Evolutionary conservation across 148 eudicot genomes (phyloP), one percentile per base, ranked within the genome.

Genomic region (Rhododendron vialii): DNA sequence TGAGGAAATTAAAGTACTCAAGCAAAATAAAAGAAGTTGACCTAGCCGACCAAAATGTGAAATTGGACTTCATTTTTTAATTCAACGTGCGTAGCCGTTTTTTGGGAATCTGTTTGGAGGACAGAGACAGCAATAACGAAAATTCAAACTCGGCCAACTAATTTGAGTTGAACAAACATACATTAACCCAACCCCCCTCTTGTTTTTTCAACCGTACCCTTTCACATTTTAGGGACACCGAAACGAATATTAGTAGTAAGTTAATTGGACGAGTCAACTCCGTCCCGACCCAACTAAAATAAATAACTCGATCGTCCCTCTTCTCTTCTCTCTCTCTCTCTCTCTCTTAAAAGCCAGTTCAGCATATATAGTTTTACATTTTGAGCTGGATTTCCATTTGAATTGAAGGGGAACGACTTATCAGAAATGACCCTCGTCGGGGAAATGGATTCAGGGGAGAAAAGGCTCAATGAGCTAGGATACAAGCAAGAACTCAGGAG

Each of bases 401-500:
- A 75, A 33, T 36, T 3, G 5, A 71, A 33, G 38, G 38, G 76
- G 5, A 71, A 28, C 76, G 71, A 36, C 78, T 17, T 15, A 36
- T 36, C 78, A 48, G 61, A 78, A 59, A 85, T 77, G 55, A 78
- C 26, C 36, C 88, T 35, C 18, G 12, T 24, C 38, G 36, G 24
- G 20, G 93, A 82, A 77, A 86, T 92, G 89, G 92, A 93, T 92
- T 88, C 92, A 3, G 93, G 93, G 2, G 95, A 93, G 82, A 93
- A 92, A 65, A 86, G 93, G 89, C 92, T 93, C 35, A 93, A 93
- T 85, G 95, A 93, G 84, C 88, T 93, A 3, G 95, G 95, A 73
- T 93, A 93, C 87, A 93, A 92, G 88, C 95, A 93, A 88, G 95
- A 93, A 87, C 93, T 93, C 51, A 85, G 95, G 82, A 90, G 95